Conservation (phyloP, 768 basidiomycete species). For the Lactarius sp. region DNA sequence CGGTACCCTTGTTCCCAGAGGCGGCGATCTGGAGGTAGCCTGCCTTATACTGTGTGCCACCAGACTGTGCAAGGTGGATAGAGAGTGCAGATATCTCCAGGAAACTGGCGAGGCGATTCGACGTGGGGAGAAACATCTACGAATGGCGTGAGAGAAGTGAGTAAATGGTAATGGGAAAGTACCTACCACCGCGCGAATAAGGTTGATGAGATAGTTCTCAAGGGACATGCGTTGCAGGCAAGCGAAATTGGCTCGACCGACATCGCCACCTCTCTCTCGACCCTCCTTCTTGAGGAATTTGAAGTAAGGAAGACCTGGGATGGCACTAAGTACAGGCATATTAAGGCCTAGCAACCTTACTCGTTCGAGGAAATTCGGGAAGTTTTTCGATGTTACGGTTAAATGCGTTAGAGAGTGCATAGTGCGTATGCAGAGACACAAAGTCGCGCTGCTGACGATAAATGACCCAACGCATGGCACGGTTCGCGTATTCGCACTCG, state of each 20-base stretch:
- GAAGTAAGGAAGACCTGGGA: constrained; percentile 79
- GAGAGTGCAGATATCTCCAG: constrained; percentile 90
- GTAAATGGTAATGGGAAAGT: constrained; percentile 1
- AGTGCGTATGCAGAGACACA: constrained; percentile 83
- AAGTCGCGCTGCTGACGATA: constrained; percentile 93
- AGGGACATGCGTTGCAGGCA: constrained; percentile 74
- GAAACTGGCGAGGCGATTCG: constrained; percentile 85
- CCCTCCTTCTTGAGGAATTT: constrained; percentile 73
- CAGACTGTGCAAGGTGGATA: constrained; percentile 69
- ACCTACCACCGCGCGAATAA: constrained; percentile 86
- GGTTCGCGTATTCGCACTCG: constrained; percentile 95
- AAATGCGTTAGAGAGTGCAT: constrained; percentile 78
- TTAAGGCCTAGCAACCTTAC: constrained; percentile 33
- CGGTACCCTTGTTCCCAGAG: constrained; percentile 45
- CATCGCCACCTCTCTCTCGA: constrained; percentile 44
- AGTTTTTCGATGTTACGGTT: constrained; percentile 67
- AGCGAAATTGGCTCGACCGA: constrained; percentile 71
- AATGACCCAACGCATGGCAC: constrained; percentile 89
- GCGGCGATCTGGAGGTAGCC: constrained; percentile 68
- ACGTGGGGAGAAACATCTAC: constrained; percentile 93
- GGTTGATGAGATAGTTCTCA: constrained; percentile 81
- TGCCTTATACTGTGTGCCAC: constrained; percentile 88
- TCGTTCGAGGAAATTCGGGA: constrained; percentile 88
- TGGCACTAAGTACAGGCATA: background rate
- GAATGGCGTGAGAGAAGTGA: background rate